Percentiles rank a stretch among this genome's conserved stretches.
Conservation (phyloP, 148 eudicot species). For the Silene conica region DNA sequence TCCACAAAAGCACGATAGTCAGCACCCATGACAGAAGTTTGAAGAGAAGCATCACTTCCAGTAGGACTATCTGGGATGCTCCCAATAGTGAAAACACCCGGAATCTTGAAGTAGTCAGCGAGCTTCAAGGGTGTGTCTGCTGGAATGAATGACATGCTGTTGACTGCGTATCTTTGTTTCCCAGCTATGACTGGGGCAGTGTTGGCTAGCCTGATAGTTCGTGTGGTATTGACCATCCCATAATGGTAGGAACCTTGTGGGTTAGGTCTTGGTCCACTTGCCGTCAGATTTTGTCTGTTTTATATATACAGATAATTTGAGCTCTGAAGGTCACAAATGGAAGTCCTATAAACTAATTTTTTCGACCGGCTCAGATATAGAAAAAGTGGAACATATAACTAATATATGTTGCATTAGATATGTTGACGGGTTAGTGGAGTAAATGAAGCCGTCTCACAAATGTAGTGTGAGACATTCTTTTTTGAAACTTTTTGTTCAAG, state of each 20-base stretch:
- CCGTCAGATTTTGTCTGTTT: constrained; percentile 48
- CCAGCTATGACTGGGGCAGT: constrained; percentile 43
- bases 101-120: constrained; percentile 56
- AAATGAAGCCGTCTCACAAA: too few relatives aligned
- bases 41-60: constrained; percentile 40
- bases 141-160: constrained; percentile 43
- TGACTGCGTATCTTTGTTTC: constrained; percentile 57
- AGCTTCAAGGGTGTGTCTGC: constrained; percentile 58
- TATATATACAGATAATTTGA: not conserved
- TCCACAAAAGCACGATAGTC: constrained; percentile 45
- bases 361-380: too few relatives aligned
- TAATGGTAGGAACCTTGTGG: constrained; percentile 64
- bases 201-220: constrained; percentile 44
- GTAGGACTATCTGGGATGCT: constrained; percentile 53
- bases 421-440: too few relatives aligned
- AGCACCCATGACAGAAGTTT: constrained; percentile 60
- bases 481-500: too few relatives aligned
- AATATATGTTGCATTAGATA: too few relatives aligned
- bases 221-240: constrained; percentile 53
- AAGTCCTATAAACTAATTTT: not conserved
- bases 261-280: constrained; percentile 62
- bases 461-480: too few relatives aligned
- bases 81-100: constrained; percentile 45
- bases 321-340: not conserved
- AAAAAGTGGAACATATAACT: too few relatives aligned